A percentile compares a stretch with the other conserved stretches of the same genome.
phyloP scores from a whole-genome alignment of 1,284 basidiomycete genomes.

The Irpex sp. region DNA sequence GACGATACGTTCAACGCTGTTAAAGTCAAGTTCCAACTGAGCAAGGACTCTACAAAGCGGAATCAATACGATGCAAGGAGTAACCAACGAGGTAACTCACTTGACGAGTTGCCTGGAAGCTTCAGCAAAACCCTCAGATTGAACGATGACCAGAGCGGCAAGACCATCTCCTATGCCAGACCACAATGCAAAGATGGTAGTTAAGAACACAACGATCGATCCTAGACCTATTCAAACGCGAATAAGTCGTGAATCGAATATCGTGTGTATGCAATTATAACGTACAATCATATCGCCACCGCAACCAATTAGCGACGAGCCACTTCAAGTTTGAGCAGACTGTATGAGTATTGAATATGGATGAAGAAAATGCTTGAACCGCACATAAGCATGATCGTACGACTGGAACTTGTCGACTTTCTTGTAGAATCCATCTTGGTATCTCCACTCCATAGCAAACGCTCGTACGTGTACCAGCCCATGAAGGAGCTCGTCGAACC shows the following conservation, averaged over 20 bases:
- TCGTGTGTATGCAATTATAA: background rate
- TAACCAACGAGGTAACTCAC: slow-evolving; percentile 19
- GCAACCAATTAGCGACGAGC: slow-evolving; percentile 63
- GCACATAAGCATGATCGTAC: slow-evolving; percentile 65
- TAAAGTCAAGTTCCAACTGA: slow-evolving; percentile 70
- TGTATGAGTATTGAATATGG: background rate
- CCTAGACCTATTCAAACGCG: slow-evolving; percentile 49
- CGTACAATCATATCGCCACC: slow-evolving; percentile 69
- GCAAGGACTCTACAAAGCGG: slow-evolving; percentile 44
- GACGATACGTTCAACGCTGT: slow-evolving; percentile 76
- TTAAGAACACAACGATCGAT: slow-evolving; percentile 68
- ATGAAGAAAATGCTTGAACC: background rate
- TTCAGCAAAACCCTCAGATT: slow-evolving; percentile 65
- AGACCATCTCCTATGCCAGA: slow-evolving; percentile 63
- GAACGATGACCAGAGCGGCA: slow-evolving; percentile 77
- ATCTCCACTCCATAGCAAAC: slow-evolving; percentile 74
- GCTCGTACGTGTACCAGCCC: slow-evolving; percentile 78
- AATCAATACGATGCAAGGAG: background rate
- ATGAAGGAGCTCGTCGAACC: slow-evolving; percentile 73
- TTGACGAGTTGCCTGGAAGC: slow-evolving; percentile 64
- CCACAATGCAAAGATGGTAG: slow-evolving; percentile 68
- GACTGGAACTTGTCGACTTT: slow-evolving; percentile 75
- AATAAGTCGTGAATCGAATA: background rate
- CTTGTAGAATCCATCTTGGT: slow-evolving; percentile 67
- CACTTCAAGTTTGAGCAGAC: slow-evolving; percentile 40